Evolutionary conservation across 192 early-diverging fungal genomes (phyloP), one percentile per base, ranked within the genome.

Genomic region (Coemansia aciculifera): DNA sequence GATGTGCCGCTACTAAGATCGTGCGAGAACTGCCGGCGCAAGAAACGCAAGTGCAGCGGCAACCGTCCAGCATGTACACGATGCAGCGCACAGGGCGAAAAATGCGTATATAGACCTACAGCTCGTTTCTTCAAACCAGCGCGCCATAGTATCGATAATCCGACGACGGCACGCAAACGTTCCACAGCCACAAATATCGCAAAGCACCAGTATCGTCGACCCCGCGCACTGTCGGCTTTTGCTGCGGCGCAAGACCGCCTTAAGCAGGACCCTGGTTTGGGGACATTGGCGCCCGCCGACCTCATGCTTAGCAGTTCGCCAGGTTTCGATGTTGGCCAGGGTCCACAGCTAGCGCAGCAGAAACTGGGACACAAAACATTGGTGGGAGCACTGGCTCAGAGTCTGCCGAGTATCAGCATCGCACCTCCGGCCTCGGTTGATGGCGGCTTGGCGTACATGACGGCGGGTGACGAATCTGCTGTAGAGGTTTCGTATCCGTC

Each of bases 11-110:
- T 67, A 15, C 64, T 83, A 17, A 83, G 72, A 23, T 78, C 83
- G 36, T 85, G 83, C 51, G 75, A 85, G 68, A 72, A 77, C 44
- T 85, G 83, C 75, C 42, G 83, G 34, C 70, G 77, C 44, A 80
- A 81, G 66, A 85, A 85, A 69, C 75, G 77, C 75, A 80, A 81
- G 72, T 85, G 83, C 75, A 71, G 77, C 51, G 75, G 78, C 49
- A 72, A 74, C 42, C 66, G 60, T 19, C 83, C 83, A 1, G 43
- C 46, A 32, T 85, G 83, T 57, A 72, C 74, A 44, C 66, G 73
- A 11, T 85, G 83, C 21, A 61, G 63, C 19, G 68, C 77, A 36
- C 82, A 79, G 48, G 63, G 67, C 34, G 77, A 79, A 39, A 65
- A 71, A 0, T 84, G 82, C 68, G 74, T 73, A 51, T 84, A 84